Evolutionary conservation across 805 yeast species (phyloP).

Genomic region (Lipomyces yamanashiensis): DNA sequence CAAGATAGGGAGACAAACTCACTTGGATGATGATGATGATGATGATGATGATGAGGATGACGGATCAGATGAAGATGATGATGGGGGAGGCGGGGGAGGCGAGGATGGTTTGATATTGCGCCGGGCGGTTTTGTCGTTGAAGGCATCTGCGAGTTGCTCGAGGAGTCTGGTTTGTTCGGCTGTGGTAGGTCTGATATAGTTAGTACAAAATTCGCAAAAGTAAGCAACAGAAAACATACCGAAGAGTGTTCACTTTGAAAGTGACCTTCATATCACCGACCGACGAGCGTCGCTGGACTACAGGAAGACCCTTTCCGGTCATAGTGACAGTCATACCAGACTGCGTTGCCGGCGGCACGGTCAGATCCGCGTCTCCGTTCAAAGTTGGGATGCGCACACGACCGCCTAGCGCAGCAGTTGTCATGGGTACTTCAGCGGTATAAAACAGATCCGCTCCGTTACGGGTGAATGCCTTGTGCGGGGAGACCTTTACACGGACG

Average conservation of each 20-base stretch:
- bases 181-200: conserved; percentile 60
- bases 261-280: conserved; percentile 80
- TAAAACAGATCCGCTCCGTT: conserved; percentile 68
- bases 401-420: conserved; percentile 97
- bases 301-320: conserved; percentile 88
- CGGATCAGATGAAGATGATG: conserved; percentile 11
- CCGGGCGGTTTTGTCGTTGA: conserved; percentile 73
- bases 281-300: conserved; percentile 51
- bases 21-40: conserved; percentile 10
- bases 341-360: conserved; percentile 84
- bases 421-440: conserved; percentile 76
- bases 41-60: conserved; percentile 7
- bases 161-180: conserved; percentile 86
- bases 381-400: conserved; percentile 87
- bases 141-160: conserved; percentile 93
- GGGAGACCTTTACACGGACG: conserved; percentile 75
- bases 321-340: conserved; percentile 72
- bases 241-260: conserved; percentile 69
- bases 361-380: conserved; percentile 77
- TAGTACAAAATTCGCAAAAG: background rate
- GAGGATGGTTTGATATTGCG: conserved; percentile 5
- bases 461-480: conserved; percentile 73
- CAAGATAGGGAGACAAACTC: conserved; percentile 5
- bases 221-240: conserved; percentile 5
- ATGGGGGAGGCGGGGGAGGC: conserved; percentile 2